Base-by-base conservation (phyloP, 1,139 yeast genomes). In the Scheffersomyces quercinus region DNA sequence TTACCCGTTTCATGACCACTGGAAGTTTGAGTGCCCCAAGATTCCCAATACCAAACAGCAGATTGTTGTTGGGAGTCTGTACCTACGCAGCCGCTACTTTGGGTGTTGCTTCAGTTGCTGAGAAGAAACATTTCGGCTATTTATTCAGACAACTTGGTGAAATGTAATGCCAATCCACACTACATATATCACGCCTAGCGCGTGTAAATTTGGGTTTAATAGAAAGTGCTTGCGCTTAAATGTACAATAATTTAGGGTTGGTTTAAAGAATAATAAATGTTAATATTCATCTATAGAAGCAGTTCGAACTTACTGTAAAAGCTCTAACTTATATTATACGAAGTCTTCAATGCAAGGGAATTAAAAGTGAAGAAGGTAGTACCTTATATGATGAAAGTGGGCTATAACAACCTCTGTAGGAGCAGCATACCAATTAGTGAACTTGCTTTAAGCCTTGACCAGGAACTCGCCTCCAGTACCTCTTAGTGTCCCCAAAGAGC, bases 381-480 rank as follows among this genome's bases (percentile, higher is more conserved):
- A 6, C 26, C 26, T 20, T 6, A 3, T 5, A 16, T 20, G 26
- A 20, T 20, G 26, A 8, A 20, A 20, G 4, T 8, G 8, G 7
- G 20, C 26, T 20, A 6, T 20, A 20, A 3, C 26, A 20, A 8
- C 26, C 7, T 20, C 26, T 3, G 26, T 20, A 20, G 7, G 8
- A 7, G 7, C 26, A 20, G 26, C 8, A 20, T 3, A 6, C 8
- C 7, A 5, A 6, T 35, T 28, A 11, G 28, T 41, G 39, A 28
- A 52, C 51, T 40, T 53, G 50, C 35, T 45, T 60, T 24, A 70
- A 59, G 1, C 79, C 78, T 43, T 70, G 70, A 5, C 79, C 78
- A 0, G 79, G 78, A 3, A 72, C 76, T 39, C 75, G 51, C 45
- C 79, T 58, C 65, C 70, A 73, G 47, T 70, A 67, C 41, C 73